Conservation (phyloP, 2,329 filamentous ascomycete species). For the Geosmithia morbida region DNA sequence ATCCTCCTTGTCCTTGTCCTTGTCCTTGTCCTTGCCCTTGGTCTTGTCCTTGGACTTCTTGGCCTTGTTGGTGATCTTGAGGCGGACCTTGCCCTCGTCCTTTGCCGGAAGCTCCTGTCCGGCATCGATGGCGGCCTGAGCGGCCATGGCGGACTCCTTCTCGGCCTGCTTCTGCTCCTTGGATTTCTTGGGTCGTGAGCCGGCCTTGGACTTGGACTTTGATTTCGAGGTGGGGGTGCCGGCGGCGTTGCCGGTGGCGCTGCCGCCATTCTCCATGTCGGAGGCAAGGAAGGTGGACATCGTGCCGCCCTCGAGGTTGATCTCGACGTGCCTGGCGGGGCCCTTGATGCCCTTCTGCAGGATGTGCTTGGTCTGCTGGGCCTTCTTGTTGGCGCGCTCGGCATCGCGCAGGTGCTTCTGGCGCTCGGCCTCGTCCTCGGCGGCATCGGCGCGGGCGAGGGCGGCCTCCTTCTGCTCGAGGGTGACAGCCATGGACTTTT, state of each 20-base stretch:
- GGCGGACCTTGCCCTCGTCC: constrained; percentile 45
- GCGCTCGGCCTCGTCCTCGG: constrained; percentile 70
- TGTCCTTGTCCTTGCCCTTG: constrained; percentile 25
- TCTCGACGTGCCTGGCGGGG: constrained; percentile 52
- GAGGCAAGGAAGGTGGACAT: constrained; percentile 71
- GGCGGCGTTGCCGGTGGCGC: background rate
- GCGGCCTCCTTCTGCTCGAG: constrained; percentile 82
- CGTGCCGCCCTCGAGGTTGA: constrained; percentile 67
- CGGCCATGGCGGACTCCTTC: constrained; percentile 71
- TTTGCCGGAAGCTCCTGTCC: constrained; percentile 53
- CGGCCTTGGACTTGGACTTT: constrained; percentile 33
- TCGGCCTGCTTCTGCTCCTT: constrained; percentile 76
- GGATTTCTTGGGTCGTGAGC: constrained; percentile 74
- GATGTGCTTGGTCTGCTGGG: constrained; percentile 75
- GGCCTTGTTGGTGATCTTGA: constrained; percentile 43
- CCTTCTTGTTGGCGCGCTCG: constrained; percentile 84
- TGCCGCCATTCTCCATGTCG: constrained; percentile 27
- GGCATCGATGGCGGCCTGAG: constrained; percentile 70
- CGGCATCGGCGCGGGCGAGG: constrained; percentile 60
- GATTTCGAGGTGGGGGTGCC: constrained; percentile 7
- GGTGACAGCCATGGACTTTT: constrained; percentile 89
- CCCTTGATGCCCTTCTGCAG: constrained; percentile 78
- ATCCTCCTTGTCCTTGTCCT: constrained; percentile 26
- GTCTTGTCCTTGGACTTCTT: constrained; percentile 28
- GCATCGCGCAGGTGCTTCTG: constrained; percentile 72